Evolutionary conservation across 352 stramenopile species (phyloP), one percentile per base, ranked within the genome.

Genomic region (Pythium oligandrum): DNA sequence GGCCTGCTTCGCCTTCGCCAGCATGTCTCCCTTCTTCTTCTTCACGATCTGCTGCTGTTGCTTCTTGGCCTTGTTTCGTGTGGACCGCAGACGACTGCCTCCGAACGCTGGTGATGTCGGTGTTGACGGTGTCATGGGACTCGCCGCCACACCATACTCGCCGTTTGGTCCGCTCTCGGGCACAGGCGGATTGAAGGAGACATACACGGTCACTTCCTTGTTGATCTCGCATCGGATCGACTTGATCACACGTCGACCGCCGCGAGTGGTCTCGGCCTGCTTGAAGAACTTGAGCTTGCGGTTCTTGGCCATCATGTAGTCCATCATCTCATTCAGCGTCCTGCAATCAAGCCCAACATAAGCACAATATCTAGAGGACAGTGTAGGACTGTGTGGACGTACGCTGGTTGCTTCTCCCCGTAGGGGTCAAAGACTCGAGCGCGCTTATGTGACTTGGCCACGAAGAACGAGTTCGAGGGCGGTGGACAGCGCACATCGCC

Each of bases 211-310:
- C 51, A 94, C 68, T 52, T 94, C 83, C 62, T 92, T 90, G 60
- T 88, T 91, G 63, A 94, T 84, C 66, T 94, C 81, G 56, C 83
- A 94, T 58, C 72, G 79, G 48, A 94, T 88, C 34, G 81, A 84
- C 53, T 84, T 86, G 66, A 94, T 94, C 37, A 94, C 83, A 59
- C 82, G 82, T n/a, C 83, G 81, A 9, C 83, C 83, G 26, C 83
- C 83, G 31, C 83, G 75, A 35, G 83, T 94, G 10, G 83, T 94
- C 64, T 94, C 83, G 7, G 78, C 73, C 43, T 92, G 83, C 61
- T 94, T 94, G 61, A 88, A 92, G 51, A 94, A 94, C 66, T 92
- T 92, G 66, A 90, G 78, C 52, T 90, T 91, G 54, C 81, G 80
- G 55, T 91, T 94, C 55, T 89, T 90, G 51, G 75, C 77, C 77